phyloP scores from a whole-genome alignment of 345 rosid species.

The Eucalyptus marginata region DNA sequence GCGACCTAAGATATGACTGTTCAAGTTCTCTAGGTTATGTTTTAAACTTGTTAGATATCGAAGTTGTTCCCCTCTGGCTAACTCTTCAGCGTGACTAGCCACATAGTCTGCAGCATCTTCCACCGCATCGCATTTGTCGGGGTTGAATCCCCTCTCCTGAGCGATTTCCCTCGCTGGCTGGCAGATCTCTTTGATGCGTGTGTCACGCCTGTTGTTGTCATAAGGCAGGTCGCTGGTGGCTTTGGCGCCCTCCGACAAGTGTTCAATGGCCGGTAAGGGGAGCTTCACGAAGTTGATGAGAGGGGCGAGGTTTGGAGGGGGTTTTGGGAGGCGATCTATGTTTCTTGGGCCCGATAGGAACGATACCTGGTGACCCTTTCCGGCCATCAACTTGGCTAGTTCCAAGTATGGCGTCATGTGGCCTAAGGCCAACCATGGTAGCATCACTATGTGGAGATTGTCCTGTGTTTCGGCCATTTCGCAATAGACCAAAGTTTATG shows the following conservation, averaged over 20 bases:
- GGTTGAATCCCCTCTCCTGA: too few species aligned
- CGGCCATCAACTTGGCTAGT: slow-evolving; percentile 1
- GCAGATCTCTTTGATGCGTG: too few species aligned
- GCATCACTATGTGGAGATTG: not conserved
- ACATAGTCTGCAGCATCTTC: too few species aligned
- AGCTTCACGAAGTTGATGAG: not conserved
- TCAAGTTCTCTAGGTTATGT: too few species aligned
- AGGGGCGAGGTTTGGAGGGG: not conserved
- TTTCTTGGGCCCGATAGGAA: slow-evolving; percentile 7
- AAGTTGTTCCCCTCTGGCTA: too few species aligned
- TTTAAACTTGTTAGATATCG: too few species aligned
- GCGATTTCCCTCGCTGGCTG: too few species aligned
- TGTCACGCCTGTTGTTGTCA: too few species aligned
- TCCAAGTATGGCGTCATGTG: slow-evolving; percentile 11
- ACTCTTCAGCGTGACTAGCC: too few species aligned
- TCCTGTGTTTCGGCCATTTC: not conserved
- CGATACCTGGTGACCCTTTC: slow-evolving; percentile 1
- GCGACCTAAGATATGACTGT: too few species aligned
- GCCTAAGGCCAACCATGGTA: slow-evolving; percentile 11
- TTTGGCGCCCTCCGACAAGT: slow-evolving; percentile 5
- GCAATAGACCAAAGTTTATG: not conserved
- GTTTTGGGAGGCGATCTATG: slow-evolving; percentile 9
- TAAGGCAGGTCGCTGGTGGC: slow-evolving; percentile 15
- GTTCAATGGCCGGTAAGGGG: not conserved
- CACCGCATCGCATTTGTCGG: too few species aligned